Evolutionary conservation across 305 asterid species (phyloP), one percentile per base, ranked within the genome.

Genomic region (Fraxinus greggii): DNA sequence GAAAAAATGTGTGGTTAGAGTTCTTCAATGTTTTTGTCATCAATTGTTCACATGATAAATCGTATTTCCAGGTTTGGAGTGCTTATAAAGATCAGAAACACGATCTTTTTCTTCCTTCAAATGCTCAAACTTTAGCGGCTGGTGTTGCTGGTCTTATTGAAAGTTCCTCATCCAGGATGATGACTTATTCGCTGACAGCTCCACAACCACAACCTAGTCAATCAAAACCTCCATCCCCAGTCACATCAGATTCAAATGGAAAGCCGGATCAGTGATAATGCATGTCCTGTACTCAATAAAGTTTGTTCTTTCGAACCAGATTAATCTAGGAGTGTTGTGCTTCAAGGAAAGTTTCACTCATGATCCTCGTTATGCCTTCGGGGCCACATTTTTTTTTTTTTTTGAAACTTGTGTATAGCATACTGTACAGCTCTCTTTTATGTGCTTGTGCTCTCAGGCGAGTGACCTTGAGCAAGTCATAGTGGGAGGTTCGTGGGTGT

Each of bases 81-180:
- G 99, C 99, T 72, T 96, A 96, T 83, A 96, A 96, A 86, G 97
- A 96, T 86, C 99, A 96, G 92, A 91, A 89, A 86, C 99, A 96
- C 35, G 99, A 96, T 87, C 95, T 96, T 36, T 96, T 96, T 85
- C 99, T 96, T 84, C 99, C 99, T 32, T 96, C 98, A 83, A 96
- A 93, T 87, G 98, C 98, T 69, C 99, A 94, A 87, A 91, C 97
- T 79, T 93, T 98, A 76, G 96, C 97, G 74, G 99, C 99, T 67
- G 99, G 99, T 56, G 94, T 96, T 86, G 99, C 99, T 69, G 99
- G 99, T 86, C 94, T 96, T 73, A 96, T 96, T 35, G 98, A 94
- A 84, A 91, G 89, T 85, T 94, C 99, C 17, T 91, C 97, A 10
- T 91, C 98, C 24, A 82, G 92, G 86, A 93, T 92, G 79, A 87